Evolutionary conservation across 495 filamentous ascomycete species (phyloP).

Genomic region (Podospora fimiseda): DNA sequence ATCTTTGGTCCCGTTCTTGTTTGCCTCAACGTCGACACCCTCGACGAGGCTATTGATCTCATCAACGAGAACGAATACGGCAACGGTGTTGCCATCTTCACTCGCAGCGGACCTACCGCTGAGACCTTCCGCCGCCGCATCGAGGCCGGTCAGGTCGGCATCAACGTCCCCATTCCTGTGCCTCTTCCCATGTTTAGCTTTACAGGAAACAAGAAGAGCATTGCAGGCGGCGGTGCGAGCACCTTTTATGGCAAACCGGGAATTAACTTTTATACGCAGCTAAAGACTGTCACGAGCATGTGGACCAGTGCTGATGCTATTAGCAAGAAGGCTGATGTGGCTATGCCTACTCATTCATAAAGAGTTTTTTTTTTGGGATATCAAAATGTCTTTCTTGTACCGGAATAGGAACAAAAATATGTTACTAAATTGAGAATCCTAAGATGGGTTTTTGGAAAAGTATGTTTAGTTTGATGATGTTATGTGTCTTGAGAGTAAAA

Average conservation of each 20-base stretch:
- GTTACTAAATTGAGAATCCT: no score
- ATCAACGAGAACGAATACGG: constrained; percentile 63
- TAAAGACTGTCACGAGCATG: constrained; percentile 92
- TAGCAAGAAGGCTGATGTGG: constrained; percentile 70
- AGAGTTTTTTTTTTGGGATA: not conserved
- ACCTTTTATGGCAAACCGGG: constrained; percentile 94
- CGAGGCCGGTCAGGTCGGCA: constrained; percentile 72
- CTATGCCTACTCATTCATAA: constrained; percentile 80
- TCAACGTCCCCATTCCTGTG: constrained; percentile 79
- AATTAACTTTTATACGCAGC: constrained; percentile 90
- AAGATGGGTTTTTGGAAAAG: no score
- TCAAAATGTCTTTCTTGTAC: not conserved
- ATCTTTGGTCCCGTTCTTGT: constrained; percentile 96
- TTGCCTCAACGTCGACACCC: constrained; percentile 71
- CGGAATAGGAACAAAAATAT: no score
- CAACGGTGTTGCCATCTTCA: constrained; percentile 63
- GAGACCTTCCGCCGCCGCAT: constrained; percentile 56
- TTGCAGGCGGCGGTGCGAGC: constrained; percentile 88
- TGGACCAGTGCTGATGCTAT: constrained; percentile 85
- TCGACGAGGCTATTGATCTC: constrained; percentile 68
- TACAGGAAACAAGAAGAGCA: constrained; percentile 95
- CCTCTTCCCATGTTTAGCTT: constrained; percentile 95
- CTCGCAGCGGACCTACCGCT: constrained; percentile 53
- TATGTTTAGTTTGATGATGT: no score
- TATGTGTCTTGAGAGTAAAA: no score